phyloP scores from a whole-genome alignment of 2,329 filamentous ascomycete genomes.

The Microsporum canis region DNA sequence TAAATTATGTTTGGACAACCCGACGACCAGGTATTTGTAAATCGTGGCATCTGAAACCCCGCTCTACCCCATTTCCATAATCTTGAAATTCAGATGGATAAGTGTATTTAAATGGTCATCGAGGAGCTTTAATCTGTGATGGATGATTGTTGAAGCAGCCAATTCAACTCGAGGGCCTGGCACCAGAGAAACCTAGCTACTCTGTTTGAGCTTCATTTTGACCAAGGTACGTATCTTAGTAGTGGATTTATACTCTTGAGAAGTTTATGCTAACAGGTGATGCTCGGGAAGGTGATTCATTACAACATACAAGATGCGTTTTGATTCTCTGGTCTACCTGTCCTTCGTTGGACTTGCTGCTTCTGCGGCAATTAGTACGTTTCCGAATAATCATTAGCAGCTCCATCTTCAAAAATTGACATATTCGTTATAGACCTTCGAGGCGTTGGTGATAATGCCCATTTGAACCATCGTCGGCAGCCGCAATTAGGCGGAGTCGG shows the following conservation, averaged over 20 bases:
- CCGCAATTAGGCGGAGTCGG: neutral
- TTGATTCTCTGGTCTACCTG: neutral
- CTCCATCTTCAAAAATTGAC: neutral
- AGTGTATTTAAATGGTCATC: neutral
- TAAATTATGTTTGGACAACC: neutral
- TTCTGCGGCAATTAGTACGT: constrained; percentile 10
- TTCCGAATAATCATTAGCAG: neutral
- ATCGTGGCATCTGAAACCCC: neutral
- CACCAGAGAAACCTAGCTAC: neutral
- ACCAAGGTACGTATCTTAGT: neutral
- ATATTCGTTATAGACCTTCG: neutral
- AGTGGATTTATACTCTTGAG: neutral
- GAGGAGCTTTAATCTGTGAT: neutral
- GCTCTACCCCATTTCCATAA: neutral
- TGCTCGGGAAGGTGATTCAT: neutral
- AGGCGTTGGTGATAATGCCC: neutral
- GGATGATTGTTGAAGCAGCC: neutral
- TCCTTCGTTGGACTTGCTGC: constrained; percentile 7
- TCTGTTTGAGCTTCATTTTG: neutral
- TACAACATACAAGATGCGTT: neutral
- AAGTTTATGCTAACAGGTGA: neutral
- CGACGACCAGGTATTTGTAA: neutral
- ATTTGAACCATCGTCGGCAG: neutral
- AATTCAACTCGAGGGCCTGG: neutral
- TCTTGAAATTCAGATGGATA: neutral